These are phyloP conservation scores for Musa beccarii DNA, from an alignment of 176 grass and related monocot genomes.

Conservation along the genomic window DNA sequence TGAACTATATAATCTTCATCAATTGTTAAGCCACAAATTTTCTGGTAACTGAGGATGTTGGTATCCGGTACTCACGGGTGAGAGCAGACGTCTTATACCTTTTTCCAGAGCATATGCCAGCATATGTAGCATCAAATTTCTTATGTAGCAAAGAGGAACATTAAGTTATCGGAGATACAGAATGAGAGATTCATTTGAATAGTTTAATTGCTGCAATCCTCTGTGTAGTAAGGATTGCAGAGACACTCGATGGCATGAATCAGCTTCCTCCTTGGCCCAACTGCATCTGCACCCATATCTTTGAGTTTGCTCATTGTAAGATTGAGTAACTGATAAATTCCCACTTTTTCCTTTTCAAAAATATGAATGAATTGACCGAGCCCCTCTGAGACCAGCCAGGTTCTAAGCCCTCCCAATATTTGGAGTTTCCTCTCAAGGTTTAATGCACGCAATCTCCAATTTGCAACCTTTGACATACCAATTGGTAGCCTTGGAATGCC, in stretches of 20 bases:
- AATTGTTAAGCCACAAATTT: no score
- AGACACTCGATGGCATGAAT: slow-evolving; percentile 26
- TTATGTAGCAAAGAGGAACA: background rate
- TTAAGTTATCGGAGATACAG: background rate
- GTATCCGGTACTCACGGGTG: no score
- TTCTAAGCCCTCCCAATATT: slow-evolving; percentile 18
- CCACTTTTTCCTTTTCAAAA: slow-evolving; percentile 30
- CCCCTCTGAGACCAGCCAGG: slow-evolving; percentile 23
- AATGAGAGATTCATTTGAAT: background rate
- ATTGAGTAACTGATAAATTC: slow-evolving; percentile 26
- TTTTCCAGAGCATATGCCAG: background rate
- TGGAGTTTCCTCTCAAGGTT: slow-evolving; percentile 20
- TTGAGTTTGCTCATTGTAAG: slow-evolving; percentile 31
- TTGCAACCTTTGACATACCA: slow-evolving; percentile 1
- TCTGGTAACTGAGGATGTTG: no score
- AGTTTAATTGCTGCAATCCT: background rate
- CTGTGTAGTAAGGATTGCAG: slow-evolving; percentile 13
- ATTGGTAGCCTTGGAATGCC: slow-evolving; percentile 17
- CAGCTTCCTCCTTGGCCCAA: slow-evolving; percentile 33
- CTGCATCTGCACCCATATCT: slow-evolving; percentile 28
- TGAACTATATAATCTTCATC: no score
- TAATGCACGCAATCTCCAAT: slow-evolving; percentile 13
- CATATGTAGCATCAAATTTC: background rate
- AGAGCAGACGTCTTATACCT: background rate
- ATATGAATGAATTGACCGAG: slow-evolving; percentile 16